Evolutionary conservation across 1,284 basidiomycete genomes (phyloP).

Genomic region (Ceratobasidium sp.): DNA sequence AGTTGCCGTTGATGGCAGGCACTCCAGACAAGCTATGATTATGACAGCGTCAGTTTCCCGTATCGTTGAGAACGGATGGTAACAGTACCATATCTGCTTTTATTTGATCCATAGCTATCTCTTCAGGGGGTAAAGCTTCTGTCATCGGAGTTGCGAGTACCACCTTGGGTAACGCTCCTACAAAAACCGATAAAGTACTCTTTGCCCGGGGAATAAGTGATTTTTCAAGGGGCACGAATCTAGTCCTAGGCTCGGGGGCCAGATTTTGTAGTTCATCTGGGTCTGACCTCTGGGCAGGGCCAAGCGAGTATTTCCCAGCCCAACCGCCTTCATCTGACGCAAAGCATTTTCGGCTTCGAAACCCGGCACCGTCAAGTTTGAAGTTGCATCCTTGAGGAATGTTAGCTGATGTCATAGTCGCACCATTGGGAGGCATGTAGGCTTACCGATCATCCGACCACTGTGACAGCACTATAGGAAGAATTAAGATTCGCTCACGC

Average conservation of each 20-base stretch:
- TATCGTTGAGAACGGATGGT: background rate
- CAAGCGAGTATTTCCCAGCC: background rate
- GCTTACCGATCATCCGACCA: background rate
- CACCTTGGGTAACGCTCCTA: no score
- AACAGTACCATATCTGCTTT: background rate
- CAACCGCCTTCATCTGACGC: background rate
- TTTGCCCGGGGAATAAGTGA: no score
- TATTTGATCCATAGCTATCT: background rate
- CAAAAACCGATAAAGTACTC: no score
- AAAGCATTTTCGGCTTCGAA: background rate
- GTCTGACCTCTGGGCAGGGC: background rate
- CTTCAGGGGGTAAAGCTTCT: background rate
- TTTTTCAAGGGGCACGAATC: no score
- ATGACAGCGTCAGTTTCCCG: background rate
- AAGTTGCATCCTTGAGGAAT: background rate
- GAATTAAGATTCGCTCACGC: background rate
- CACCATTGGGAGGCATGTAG: no score
- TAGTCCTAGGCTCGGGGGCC: no score
- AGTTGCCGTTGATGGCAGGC: background rate
- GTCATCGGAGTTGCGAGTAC: background rate
- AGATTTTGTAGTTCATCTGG: no score
- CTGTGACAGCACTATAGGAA: background rate
- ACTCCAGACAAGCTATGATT: background rate
- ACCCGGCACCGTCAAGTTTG: background rate
- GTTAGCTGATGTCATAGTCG: no score